phyloP scores from a whole-genome alignment of 306 rosid species.

The Coriaria nepalensis region DNA sequence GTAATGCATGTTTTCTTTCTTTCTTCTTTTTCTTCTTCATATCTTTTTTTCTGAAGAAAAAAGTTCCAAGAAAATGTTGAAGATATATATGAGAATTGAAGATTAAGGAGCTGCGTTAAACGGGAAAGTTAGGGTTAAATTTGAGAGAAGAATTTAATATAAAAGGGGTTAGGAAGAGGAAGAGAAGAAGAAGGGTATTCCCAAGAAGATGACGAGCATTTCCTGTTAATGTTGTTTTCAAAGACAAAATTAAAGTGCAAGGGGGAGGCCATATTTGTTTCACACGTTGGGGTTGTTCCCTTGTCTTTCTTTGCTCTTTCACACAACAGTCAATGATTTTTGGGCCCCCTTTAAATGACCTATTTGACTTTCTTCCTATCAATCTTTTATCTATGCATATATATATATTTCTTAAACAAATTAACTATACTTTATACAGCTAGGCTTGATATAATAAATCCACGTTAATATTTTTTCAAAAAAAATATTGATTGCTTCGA shows the following conservation, averaged over 20 bases:
- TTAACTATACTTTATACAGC: not conserved
- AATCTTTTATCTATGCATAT: no score
- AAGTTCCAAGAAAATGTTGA: conserved; percentile 2
- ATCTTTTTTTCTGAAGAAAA: conserved; percentile 11
- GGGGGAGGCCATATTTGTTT: conserved; percentile 47
- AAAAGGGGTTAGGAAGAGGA: conserved; percentile 1
- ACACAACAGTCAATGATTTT: conserved; percentile 29
- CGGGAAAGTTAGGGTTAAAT: no score
- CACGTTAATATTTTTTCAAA: no score
- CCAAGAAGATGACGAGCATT: conserved; percentile 68
- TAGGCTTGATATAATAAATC: no score
- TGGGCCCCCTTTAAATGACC: conserved; percentile 14
- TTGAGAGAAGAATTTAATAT: conserved; percentile 1
- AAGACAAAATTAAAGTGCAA: conserved; percentile 7
- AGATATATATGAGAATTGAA: no score
- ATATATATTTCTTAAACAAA: no score
- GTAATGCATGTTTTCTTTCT: no score
- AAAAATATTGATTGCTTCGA: no score
- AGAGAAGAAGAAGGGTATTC: conserved; percentile 31
- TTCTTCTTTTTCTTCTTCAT: conserved; percentile 26
- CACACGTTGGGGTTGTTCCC: conserved; percentile 52
- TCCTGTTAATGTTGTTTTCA: conserved; percentile 58
- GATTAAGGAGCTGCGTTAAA: no score
- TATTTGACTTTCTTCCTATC: conserved; percentile 4
- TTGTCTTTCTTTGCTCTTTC: conserved; percentile 30